These are phyloP conservation scores for Mortierella sp. DNA, from an alignment of 371 early-diverging fungal genomes.

Conservation along the genomic window DNA sequence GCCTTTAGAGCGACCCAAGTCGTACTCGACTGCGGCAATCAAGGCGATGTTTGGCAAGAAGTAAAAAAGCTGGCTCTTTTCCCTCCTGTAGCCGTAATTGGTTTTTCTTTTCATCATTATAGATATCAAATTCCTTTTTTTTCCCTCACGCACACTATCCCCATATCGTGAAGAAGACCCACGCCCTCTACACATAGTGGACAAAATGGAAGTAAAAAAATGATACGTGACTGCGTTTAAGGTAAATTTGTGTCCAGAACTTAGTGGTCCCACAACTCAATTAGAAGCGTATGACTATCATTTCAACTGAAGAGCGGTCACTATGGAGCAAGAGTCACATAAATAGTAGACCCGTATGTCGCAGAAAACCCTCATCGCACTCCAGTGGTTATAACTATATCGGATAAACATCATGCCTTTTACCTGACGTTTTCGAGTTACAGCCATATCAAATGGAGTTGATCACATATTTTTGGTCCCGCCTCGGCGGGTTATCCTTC, in stretches of 20 bases:
- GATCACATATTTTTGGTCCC: conserved; percentile 25
- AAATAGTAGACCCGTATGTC: too few relatives aligned
- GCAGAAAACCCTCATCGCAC: conserved; percentile 17
- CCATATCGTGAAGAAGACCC: too few relatives aligned
- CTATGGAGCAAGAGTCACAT: too few relatives aligned
- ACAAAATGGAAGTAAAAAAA: too few relatives aligned
- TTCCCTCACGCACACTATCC: too few relatives aligned
- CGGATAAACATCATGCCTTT: conserved; percentile 55
- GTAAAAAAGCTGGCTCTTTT: conserved; percentile 33
- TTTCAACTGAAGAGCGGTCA: too few relatives aligned
- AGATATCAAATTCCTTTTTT: background rate
- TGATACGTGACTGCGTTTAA: too few relatives aligned
- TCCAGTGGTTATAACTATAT: conserved; percentile 49
- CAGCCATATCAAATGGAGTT: conserved; percentile 48
- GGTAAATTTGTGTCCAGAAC: too few relatives aligned
- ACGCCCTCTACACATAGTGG: too few relatives aligned
- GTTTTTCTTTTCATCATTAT: background rate
- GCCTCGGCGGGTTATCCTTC: conserved; percentile 14
- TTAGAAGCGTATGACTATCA: too few relatives aligned
- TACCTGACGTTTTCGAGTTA: conserved; percentile 54
- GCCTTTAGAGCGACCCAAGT: conserved; percentile 97
- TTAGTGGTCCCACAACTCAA: too few relatives aligned
- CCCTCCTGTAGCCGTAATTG: background rate
- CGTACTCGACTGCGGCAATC: conserved; percentile 88
- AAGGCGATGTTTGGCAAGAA: conserved; percentile 78